Percentiles rank a stretch among this genome's conserved stretches.
Evolutionary conservation across 257 asterid genomes (phyloP).

Genomic region (Solanum pimpinellifolium): DNA sequence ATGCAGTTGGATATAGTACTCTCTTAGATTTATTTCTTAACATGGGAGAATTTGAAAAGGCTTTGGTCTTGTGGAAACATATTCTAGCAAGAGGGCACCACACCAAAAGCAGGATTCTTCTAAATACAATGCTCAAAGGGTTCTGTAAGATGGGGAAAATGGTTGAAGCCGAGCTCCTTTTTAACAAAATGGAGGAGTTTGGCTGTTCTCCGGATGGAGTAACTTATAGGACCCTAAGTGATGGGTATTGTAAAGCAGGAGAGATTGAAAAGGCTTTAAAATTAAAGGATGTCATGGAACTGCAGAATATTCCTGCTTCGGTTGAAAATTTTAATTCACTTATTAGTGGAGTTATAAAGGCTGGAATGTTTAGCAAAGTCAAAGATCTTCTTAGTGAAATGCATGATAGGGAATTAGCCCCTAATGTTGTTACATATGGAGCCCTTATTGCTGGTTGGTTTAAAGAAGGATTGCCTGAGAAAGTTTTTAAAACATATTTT

Average conservation of each 20-base stretch:
- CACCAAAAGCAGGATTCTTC: slow-evolving; percentile 35
- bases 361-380: slow-evolving; percentile 30
- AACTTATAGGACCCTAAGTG: slow-evolving; percentile 51
- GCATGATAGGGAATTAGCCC: slow-evolving; percentile 31
- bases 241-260: slow-evolving; percentile 66
- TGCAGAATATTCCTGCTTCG: slow-evolving; percentile 37
- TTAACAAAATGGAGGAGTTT: slow-evolving; percentile 48
- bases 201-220: slow-evolving; percentile 67
- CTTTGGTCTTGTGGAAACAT: slow-evolving; percentile 62
- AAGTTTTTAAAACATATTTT: slow-evolving; percentile 59
- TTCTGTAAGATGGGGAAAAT: slow-evolving; percentile 67
- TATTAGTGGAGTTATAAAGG: slow-evolving; percentile 58
- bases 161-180: slow-evolving; percentile 55
- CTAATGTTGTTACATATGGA: slow-evolving; percentile 68
- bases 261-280: slow-evolving; percentile 43
- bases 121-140: slow-evolving; percentile 66
- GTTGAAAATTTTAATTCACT: slow-evolving; percentile 74
- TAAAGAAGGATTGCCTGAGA: slow-evolving; percentile 52
- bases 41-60: slow-evolving; percentile 32
- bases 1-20: slow-evolving; percentile 62
- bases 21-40: slow-evolving; percentile 56
- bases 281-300: slow-evolving; percentile 46
- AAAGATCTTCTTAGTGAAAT: slow-evolving; percentile 45
- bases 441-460: slow-evolving; percentile 78
- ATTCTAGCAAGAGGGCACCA: slow-evolving; percentile 52